phyloP scores from a whole-genome alignment of 2,329 filamentous ascomycete genomes.

The Aspergillus brunneoviolaceus region DNA sequence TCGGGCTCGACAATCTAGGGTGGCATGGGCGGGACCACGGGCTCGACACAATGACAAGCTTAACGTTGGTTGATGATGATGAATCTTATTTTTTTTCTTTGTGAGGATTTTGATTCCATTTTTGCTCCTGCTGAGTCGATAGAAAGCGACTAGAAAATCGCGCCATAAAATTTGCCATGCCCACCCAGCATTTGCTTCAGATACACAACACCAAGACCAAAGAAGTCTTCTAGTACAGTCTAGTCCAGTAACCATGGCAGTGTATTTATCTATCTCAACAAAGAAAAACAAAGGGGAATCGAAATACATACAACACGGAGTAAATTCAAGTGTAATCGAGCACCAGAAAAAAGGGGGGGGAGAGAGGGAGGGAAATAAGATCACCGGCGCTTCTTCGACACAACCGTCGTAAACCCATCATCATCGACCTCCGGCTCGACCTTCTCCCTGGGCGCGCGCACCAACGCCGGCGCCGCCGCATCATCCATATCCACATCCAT shows the following conservation, averaged over 20 bases:
- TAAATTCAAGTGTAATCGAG: neutral
- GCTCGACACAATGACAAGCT: constrained; percentile 24
- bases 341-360: no score
- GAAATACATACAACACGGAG: neutral
- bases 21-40: constrained; percentile 21
- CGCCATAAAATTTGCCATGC: neutral
- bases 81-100: constrained; percentile 23
- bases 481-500: constrained; percentile 66
- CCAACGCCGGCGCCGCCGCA: constrained; percentile 57
- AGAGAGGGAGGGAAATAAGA: no score
- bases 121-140: constrained; percentile 19
- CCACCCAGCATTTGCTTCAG: neutral
- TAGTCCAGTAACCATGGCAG: neutral
- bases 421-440: constrained; percentile 71
- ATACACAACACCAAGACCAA: neutral
- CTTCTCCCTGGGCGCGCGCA: constrained; percentile 61
- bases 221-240: neutral
- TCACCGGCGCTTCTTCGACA: constrained; percentile 63
- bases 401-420: constrained; percentile 76
- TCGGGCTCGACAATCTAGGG: constrained; percentile 12
- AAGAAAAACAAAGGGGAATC: neutral
- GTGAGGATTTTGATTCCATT: constrained; percentile 26
- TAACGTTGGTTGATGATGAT: constrained; percentile 35
- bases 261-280: neutral
- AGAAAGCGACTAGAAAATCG: constrained; percentile 14